Base-by-base conservation (phyloP, 2,329 filamentous ascomycete species). In the Massarina eburnea region DNA sequence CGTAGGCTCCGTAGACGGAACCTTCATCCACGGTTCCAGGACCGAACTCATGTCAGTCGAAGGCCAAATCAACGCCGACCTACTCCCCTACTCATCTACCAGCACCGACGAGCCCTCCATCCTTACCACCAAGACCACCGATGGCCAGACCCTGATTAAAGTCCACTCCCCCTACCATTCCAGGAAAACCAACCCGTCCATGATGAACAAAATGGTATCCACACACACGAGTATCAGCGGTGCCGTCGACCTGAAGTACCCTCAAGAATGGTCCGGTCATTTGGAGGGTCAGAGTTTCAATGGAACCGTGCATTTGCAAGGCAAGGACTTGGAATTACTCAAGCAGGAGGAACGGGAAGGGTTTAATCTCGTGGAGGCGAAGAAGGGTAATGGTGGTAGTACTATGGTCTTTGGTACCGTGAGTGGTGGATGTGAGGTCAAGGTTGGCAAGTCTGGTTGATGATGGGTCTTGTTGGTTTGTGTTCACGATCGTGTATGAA, bases 251-350 rank as follows among this genome's bases (percentile, higher is more conserved):
- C 40, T 76, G 6, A 51, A 51, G 1, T 75, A 76, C 47, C 72
- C 73, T 3, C 56, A 70, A 27, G 67, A 70, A 41, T 76, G 73
- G 73, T 66, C 70, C 34, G 73, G 73, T 5, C 49, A 52, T 22
- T 54, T 76, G 1, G 60, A 70, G 17, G 73, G 66, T 1, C 61
- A 58, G 17, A 64, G 61, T n/a, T 44, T 63, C 32, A 71, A 58
- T 41, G 73, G 73, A 1, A 62, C 57, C 17, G 45, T 76, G 24
- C 61, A 62, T 35, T 47, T 75, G n/a, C 53, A 60, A 17, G 73
- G 73, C 2, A 61, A 66, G 20, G 69, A 68, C 27, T 45, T 76
- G 8, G 55, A 71, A 37, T 48, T 71, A 1, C 39, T 67, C 8
- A 51, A 56, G 4, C 49, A 66, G 41, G 62, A 64, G 7, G 45